These are phyloP conservation scores for Globisporangium cylindrosporum DNA, from an alignment of 352 stramenopile genomes.

Conservation along the genomic window DNA sequence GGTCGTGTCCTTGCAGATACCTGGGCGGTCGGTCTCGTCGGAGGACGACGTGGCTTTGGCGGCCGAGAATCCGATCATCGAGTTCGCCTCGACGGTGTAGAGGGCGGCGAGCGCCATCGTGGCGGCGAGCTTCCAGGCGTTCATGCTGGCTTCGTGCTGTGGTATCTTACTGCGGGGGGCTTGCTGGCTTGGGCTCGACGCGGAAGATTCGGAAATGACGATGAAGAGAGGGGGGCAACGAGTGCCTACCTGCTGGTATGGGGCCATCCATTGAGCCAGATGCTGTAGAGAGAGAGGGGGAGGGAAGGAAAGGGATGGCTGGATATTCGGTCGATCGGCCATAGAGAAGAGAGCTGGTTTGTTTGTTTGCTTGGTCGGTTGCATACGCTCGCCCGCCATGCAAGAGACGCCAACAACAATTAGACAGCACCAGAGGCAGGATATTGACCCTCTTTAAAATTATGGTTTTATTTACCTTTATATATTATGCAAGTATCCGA, in stretches of 20 bases:
- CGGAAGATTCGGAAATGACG: conserved; percentile 20
- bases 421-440: background rate
- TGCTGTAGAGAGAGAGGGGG: background rate
- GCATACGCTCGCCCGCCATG: background rate
- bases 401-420: background rate
- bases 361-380: background rate
- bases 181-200: conserved; percentile 5
- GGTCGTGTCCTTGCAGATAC: conserved; percentile 56
- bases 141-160: conserved; percentile 20
- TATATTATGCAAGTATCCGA: background rate
- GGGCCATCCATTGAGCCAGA: background rate
- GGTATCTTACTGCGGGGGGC: background rate
- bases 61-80: conserved; percentile 14
- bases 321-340: background rate
- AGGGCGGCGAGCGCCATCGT: conserved; percentile 34
- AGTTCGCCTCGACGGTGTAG: conserved; percentile 19
- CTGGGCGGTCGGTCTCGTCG: conserved; percentile 27
- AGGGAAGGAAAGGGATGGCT: background rate
- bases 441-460: background rate
- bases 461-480: too few relatives aligned
- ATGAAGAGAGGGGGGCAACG: background rate
- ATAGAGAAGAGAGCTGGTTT: conserved; percentile 5
- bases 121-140: conserved; percentile 35
- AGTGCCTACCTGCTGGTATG: background rate
- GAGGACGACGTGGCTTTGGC: conserved; percentile 11